Evolutionary conservation across 345 rosid species (phyloP), one percentile per base, ranked within the genome.

Genomic region (Microthlaspi erraticum): DNA sequence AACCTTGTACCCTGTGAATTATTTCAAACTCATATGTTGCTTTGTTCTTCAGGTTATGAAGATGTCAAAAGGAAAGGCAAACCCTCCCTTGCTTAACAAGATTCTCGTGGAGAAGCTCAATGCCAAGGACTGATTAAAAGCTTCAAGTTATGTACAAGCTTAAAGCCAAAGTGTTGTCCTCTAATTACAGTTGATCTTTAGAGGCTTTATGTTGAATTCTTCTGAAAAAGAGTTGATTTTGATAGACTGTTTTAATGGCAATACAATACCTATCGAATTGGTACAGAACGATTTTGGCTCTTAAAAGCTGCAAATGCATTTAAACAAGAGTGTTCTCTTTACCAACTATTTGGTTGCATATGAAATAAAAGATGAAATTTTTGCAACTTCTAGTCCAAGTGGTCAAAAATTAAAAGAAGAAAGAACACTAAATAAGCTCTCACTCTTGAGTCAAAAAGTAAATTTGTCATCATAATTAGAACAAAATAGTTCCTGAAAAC

Each of bases 41-140:
- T 53, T 38, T 57, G 66, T 34, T 54, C 58, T 79, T 75, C 82
- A 93, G 98, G 87, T 91, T 46, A 93, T 93, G 97, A 93, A 93
- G 83, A 70, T 75, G 69, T 91, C 98, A 2, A 86, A 87, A 78
- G 97, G 97, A 26, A 93, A 87, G 79, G 98, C 96, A 62, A 91
- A 86, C 70, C 98, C 96, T 11, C 92, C 87, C 20, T 77, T 91
- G 58, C 79, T 93, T 58, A 91, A 87, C 87, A 91, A 89, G 78
- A 83, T 91, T 60, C 97, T 93, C 46, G 7, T 79, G 20, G 85
- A 91, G 83, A 91, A 91, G 81, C 72, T 91, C 53, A 89, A 85
- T 70, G 84, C 78, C 36, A 55, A 79, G 65, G 73, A 81, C 60
- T 92, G 77, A 87, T 60, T 60, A 12, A 67, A 49, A 53, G 57